Percentiles rank a stretch among this genome's conserved stretches.
phyloP scores from a whole-genome alignment of 2,329 filamentous ascomycete species.

The Ilyonectria mors-panacis region DNA sequence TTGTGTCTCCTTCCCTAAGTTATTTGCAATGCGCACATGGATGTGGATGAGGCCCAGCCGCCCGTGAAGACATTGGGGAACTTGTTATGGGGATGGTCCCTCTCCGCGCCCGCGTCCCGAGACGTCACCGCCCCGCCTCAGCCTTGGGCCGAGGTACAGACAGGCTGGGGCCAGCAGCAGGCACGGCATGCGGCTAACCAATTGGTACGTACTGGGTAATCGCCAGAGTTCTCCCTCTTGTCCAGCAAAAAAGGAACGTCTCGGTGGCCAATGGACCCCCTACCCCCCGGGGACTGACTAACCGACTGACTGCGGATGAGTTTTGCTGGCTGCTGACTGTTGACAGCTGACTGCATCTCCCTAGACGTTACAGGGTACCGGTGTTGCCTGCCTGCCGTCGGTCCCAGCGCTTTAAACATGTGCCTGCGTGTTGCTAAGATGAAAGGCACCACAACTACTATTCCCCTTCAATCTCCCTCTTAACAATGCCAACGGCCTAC shows the following conservation, averaged over 20 bases:
- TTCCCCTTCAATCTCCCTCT: neutral
- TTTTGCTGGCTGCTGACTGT: too few species aligned
- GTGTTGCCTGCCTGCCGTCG: too few species aligned
- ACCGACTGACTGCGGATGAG: too few species aligned
- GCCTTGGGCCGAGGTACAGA: constrained; percentile 48
- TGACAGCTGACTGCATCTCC: too few species aligned
- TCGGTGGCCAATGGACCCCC: too few species aligned
- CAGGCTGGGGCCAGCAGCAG: constrained; percentile 26
- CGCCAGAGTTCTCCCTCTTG: too few species aligned
- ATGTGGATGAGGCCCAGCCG: too few species aligned
- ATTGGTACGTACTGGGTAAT: too few species aligned
- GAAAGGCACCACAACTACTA: neutral
- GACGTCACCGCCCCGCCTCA: constrained; percentile 45
- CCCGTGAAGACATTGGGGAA: neutral
- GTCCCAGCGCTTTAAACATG: neutral
- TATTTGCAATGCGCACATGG: neutral
- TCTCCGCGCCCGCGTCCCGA: constrained; percentile 14
- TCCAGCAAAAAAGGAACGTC: too few species aligned
- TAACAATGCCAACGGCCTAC: neutral
- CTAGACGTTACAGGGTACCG: too few species aligned
- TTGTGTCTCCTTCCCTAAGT: neutral
- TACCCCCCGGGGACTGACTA: too few species aligned
- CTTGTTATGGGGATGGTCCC: neutral
- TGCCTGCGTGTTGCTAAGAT: neutral
- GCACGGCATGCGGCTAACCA: neutral